Evolutionary conservation across 768 basidiomycete genomes (phyloP).

Genomic region (Phlegmacium glaucopus): DNA sequence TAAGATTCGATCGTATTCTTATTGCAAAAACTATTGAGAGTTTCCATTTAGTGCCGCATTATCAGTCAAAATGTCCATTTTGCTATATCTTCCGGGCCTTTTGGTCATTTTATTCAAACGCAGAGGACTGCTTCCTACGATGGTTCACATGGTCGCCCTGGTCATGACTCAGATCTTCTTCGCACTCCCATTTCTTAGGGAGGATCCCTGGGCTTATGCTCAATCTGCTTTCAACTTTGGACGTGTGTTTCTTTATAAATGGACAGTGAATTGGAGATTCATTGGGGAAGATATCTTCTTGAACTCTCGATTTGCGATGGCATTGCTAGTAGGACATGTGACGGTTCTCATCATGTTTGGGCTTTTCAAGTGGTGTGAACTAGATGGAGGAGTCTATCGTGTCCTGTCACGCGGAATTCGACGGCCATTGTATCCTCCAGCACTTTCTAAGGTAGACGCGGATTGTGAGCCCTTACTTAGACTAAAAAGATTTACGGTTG

Average conservation of each 20-base stretch:
- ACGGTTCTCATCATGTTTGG: slow-evolving; percentile 62
- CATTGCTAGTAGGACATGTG: slow-evolving; percentile 66
- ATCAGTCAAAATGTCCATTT: slow-evolving; percentile 92
- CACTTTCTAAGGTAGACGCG: slow-evolving; percentile 42
- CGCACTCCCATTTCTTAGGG: slow-evolving; percentile 66
- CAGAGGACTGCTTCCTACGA: slow-evolving; percentile 50
- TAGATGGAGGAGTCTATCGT: slow-evolving; percentile 61
- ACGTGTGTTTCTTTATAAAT: slow-evolving; percentile 87
- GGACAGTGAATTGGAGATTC: slow-evolving; percentile 99
- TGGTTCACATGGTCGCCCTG: slow-evolving; percentile 49
- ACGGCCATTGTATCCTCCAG: slow-evolving; percentile 48
- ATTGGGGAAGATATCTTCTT: slow-evolving; percentile 75
- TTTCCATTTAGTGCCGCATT: slow-evolving; percentile 61
- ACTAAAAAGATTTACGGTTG: not conserved
- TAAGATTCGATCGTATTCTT: slow-evolving; percentile 27
- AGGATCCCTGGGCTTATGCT: slow-evolving; percentile 63
- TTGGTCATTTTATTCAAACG: slow-evolving; percentile 79
- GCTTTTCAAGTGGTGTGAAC: slow-evolving; percentile 69
- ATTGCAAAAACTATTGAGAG: not conserved
- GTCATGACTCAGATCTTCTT: slow-evolving; percentile 53
- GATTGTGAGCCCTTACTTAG: slow-evolving; percentile 55
- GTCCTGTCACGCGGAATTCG: slow-evolving; percentile 55
- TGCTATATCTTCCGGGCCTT: slow-evolving; percentile 88
- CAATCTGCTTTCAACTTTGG: slow-evolving; percentile 81
- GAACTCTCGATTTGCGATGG: slow-evolving; percentile 53